These are phyloP conservation scores for Globisporangium rhizosaccharum DNA, from an alignment of 352 stramenopile species.

Conservation along the genomic window DNA sequence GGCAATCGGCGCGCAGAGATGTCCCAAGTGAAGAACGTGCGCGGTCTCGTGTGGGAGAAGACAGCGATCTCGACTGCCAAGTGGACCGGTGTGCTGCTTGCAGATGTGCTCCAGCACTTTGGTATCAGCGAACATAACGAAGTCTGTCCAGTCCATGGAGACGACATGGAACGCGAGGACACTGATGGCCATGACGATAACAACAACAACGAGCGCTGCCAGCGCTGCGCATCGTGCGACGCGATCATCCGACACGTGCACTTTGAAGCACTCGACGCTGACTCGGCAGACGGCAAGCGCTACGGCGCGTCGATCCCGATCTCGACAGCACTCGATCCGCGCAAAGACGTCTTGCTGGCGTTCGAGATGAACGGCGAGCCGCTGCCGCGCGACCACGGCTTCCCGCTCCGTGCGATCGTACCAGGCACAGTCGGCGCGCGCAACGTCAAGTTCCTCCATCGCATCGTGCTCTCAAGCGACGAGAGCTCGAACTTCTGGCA, in stretches of 20 bases:
- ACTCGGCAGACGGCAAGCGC: conserved; percentile 35
- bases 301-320: conserved; percentile 80
- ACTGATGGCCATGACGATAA: conserved; percentile 15
- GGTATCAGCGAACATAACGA: conserved; percentile 49
- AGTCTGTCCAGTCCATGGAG: conserved; percentile 30
- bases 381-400: conserved; percentile 91
- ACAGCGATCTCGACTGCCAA: conserved; percentile 85
- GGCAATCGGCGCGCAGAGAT: conserved; percentile 88
- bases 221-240: conserved; percentile 12
- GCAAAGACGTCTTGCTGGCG: conserved; percentile 90
- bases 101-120: conserved; percentile 76
- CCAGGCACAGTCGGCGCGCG: conserved; percentile 85
- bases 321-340: conserved; percentile 82
- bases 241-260: conserved; percentile 37
- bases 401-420: conserved; percentile 89
- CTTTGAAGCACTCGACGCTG: conserved; percentile 39
- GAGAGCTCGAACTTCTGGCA: conserved; percentile 91
- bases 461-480: conserved; percentile 65
- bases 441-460: conserved; percentile 93
- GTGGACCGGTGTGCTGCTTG: conserved; percentile 88
- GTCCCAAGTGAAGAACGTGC: conserved; percentile 45
- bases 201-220: conserved; percentile 8
- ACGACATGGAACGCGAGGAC: conserved; percentile 34
- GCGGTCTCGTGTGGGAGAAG: conserved; percentile 28
- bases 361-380: conserved; percentile 93